phyloP scores from a whole-genome alignment of 805 yeast genomes.

The Saccharomycopsis amapae region DNA sequence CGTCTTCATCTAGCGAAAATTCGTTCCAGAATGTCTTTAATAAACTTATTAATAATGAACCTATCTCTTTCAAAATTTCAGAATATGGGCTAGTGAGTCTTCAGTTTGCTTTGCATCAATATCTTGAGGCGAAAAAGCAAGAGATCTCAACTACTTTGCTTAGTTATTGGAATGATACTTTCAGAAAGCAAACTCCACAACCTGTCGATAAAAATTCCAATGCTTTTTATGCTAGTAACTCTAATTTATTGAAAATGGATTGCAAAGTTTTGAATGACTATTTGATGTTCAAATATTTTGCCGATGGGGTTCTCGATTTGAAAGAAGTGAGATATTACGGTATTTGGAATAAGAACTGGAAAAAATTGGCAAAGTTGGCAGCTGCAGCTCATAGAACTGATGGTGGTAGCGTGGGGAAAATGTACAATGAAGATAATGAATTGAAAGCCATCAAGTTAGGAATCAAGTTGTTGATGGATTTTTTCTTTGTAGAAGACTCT shows the following conservation, averaged over 20 bases:
- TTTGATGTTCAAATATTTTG: constrained; percentile 7
- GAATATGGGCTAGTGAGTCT: constrained; percentile 28
- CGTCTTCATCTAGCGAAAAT: constrained; percentile 27
- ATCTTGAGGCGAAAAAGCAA: not conserved
- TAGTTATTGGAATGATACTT: constrained; percentile 1
- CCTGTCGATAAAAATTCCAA: constrained; percentile 4
- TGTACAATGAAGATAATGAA: constrained; percentile 2
- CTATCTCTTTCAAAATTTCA: constrained; percentile 25
- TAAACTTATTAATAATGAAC: constrained; percentile 26
- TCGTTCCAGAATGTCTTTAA: constrained; percentile 26
- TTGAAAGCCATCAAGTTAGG: constrained; percentile 6
- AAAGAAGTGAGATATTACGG: constrained; percentile 8
- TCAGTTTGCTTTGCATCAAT: constrained; percentile 17
- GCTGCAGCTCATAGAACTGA: not conserved
- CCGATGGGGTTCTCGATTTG: constrained; percentile 1
- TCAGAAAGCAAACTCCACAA: constrained; percentile 4
- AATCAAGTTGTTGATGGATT: constrained; percentile 6
- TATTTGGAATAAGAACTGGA: constrained; percentile 16
- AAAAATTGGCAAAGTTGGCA: constrained; percentile 7
- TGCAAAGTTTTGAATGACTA: constrained; percentile 12
- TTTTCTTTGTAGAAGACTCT: constrained; percentile 12
- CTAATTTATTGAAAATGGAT: constrained; percentile 13
- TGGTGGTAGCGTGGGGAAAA: not conserved
- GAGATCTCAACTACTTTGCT: not conserved
- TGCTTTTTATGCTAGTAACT: not conserved